Evolutionary conservation across 257 asterid genomes (phyloP).

Genomic region (Solanum acaule): DNA sequence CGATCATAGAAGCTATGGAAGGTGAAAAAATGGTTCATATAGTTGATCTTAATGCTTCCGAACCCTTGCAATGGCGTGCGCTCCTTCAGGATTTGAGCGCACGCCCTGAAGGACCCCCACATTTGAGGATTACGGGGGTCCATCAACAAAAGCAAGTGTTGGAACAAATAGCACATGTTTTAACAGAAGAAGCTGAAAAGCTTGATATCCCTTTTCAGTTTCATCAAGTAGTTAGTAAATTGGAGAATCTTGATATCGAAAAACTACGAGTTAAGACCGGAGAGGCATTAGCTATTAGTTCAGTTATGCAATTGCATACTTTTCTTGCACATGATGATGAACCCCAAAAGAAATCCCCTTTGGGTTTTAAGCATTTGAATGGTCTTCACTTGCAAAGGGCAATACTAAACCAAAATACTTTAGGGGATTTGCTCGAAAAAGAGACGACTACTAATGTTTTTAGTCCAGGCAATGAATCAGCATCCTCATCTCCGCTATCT

Average conservation of each 20-base stretch:
- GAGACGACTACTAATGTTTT: conserved; percentile 35
- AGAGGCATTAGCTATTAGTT: conserved; percentile 81
- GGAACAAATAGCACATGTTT: conserved; percentile 70
- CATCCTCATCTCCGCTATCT: conserved; percentile 66
- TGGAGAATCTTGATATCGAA: conserved; percentile 64
- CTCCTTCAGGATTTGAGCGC: conserved; percentile 86
- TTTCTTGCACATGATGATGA: conserved; percentile 52
- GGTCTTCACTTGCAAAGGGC: conserved; percentile 43
- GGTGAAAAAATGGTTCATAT: conserved; percentile 95
- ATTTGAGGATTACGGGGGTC: conserved; percentile 77
- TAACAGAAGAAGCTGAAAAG: conserved; percentile 74
- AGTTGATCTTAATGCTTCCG: conserved; percentile 60
- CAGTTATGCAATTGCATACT: conserved; percentile 58
- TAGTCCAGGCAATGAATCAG: conserved; percentile 55
- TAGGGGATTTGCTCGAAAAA: conserved; percentile 67
- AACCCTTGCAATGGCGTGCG: conserved; percentile 82
- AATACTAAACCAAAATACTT: conserved; percentile 27
- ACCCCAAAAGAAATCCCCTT: conserved; percentile 23
- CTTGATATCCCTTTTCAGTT: conserved; percentile 87
- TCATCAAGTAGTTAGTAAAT: conserved; percentile 55
- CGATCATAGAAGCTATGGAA: conserved; percentile 87
- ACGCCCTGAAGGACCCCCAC: conserved; percentile 97
- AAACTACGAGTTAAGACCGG: conserved; percentile 81
- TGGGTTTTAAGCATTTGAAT: conserved; percentile 20
- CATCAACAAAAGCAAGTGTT: conserved; percentile 61